Evolutionary conservation across 352 stramenopile species (phyloP), one percentile per base, ranked within the genome.

Genomic region (Phytophthora europaea): DNA sequence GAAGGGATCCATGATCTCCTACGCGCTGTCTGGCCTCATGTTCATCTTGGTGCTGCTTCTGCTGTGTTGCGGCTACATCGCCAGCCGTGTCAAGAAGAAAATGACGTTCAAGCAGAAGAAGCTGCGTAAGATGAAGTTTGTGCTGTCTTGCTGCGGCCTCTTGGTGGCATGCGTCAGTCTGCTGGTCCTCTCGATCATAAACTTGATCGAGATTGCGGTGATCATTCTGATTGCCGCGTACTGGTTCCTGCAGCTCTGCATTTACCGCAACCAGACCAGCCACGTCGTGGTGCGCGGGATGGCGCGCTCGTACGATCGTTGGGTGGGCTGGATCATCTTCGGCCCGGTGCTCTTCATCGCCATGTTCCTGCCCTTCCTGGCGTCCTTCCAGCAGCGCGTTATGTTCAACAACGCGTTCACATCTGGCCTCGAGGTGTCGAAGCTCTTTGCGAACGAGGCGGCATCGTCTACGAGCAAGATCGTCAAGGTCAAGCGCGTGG

Each of bases 361-460:
- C 31, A 97, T 97, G 90, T 97, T 97, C 82, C 75, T 97, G 67
- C 90, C 90, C 9, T 97, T 97, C 81, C 85, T 97, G 36, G 84
- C 87, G 43, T 75, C 79, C 20, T 97, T 95, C 84, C 90, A 97
- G 78, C 88, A 97, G 75, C 88, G 90, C 60, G 87, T 97, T 53
- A 97, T 97, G 90, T 97, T 97, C 73, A 97, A 97, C 76, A 94
- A 91, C 74, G 90, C 90, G 12, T 97, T 97, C 75, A 97, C 88
- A 52, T 93, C 90, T 5, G 90, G 90, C 0, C 72, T 97, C 0
- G 90, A 97, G 52, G 90, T 97, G 36, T 95, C 90, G 33, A 97
- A 95, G 71, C 87, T 97, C 13, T 95, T 97, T 67, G 78, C 87
- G n/a, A 89, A 97, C 77, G 90, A 97, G 54, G 90, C 90, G 40